phyloP scores from a whole-genome alignment of 2,329 filamentous ascomycete species.

The Alternaria longipes region DNA sequence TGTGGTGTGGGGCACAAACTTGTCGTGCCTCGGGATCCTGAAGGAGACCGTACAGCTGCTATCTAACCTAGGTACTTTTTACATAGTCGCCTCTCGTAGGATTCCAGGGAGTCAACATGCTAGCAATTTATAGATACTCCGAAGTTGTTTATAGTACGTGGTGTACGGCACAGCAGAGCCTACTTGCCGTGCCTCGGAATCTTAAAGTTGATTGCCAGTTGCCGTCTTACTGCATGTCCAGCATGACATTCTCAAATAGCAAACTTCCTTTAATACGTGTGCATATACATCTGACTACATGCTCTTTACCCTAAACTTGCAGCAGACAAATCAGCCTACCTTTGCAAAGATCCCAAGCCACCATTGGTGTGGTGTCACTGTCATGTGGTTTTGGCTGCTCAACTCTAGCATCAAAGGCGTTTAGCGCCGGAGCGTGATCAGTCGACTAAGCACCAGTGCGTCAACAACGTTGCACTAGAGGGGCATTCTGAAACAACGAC shows the following conservation, averaged over 20 bases:
- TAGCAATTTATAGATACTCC: background rate
- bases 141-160: background rate
- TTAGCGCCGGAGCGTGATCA: conserved; percentile 13
- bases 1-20: background rate
- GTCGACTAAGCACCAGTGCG: conserved; percentile 17
- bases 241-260: background rate
- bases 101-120: background rate
- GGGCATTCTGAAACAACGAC: conserved; percentile 19
- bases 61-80: background rate
- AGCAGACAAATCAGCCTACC: background rate
- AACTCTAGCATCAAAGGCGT: conserved; percentile 2
- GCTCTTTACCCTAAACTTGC: conserved; percentile 1
- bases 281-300: background rate
- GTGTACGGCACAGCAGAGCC: background rate
- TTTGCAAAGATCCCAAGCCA: background rate
- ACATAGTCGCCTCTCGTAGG: background rate
- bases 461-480: conserved; percentile 15
- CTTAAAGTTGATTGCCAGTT: background rate
- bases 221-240: conserved; percentile 11
- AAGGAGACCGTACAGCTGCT: background rate
- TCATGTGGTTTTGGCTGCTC: background rate
- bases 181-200: background rate
- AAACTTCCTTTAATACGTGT: conserved; percentile 1
- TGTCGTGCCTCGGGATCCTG: background rate
- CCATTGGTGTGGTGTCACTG: background rate